Evolutionary conservation across 148 eudicot species (phyloP), one percentile per base, ranked within the genome.

Genomic region (Arbutus unedo): DNA sequence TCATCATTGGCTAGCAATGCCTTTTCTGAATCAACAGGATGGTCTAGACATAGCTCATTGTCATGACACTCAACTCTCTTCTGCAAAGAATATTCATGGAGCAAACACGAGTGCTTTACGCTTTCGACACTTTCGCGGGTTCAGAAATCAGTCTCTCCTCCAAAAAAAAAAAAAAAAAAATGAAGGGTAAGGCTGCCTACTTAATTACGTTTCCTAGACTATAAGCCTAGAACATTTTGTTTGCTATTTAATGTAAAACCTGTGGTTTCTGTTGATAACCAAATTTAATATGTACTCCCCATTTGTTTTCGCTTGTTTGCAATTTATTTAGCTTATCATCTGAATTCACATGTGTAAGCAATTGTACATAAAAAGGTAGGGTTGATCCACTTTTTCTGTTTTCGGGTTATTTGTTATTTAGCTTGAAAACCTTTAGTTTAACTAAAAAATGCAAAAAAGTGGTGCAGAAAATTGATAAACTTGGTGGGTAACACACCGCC

Each of bases 401-500:
- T 66, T 66, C 14, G 16, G 43, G 6, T 25, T 66, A 11, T 11
- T 25, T 66, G 43, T 66, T 66, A 25, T 66, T 66, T 66, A 66
- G 43, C 43, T 10, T 60, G 31, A 60, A 60, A 60, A 60, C 25
- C 23, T 60, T 60, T 60, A 16, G 62, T 19, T 19, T n/a, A 60
- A 60, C 43, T 11, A 10, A 66, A 43, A 9, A 25, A 25, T n/a
- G 38, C 2, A 66, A 11, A 21, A 11, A 59, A 59, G 7, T 59
- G 66, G 8, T 23, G 71, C 8, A 70, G 76, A 45, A 44, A 21
- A 74, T 60, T 85, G 16, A n/a, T 57, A 71, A 44, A 49, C 47
- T 49, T 85, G 80, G 79, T 84, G 85, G 87, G 51, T n/a, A 21
- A 74, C 13, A 78, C 81, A 74, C 73, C 51, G 85, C 80, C 80